Percentiles rank a stretch among this genome's conserved stretches.
These are phyloP conservation scores for Mycosphaerelloides madeirae DNA, from an alignment of 2,329 filamentous ascomycete genomes.

Conservation along the genomic window DNA sequence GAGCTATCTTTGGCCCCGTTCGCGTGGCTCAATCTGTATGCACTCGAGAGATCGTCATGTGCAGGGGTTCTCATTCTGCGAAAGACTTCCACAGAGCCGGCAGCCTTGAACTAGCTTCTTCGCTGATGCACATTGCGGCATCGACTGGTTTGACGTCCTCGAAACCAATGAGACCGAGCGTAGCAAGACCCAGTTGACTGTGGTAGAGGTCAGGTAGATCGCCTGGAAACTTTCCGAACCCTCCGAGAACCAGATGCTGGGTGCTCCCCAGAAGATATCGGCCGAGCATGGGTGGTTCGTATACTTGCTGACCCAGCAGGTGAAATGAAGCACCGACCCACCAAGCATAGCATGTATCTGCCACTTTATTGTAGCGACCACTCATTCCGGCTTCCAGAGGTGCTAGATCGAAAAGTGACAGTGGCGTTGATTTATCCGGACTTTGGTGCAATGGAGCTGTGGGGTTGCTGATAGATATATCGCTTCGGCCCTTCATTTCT, in stretches of 20 bases:
- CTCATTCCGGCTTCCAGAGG: conserved; percentile 64
- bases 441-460: conserved; percentile 19
- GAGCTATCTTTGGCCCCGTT: no score
- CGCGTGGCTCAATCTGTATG: no score
- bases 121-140: conserved; percentile 68
- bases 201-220: conserved; percentile 69
- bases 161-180: conserved; percentile 60
- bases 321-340: conserved; percentile 69
- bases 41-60: no score
- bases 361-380: conserved; percentile 82
- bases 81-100: conserved; percentile 22
- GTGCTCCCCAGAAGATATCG: conserved; percentile 79
- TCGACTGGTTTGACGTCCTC: conserved; percentile 72
- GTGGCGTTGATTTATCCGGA: conserved; percentile 20
- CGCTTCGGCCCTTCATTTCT: not conserved
- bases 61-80: no score
- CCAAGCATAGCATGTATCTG: conserved; percentile 94
- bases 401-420: conserved; percentile 7
- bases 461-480: not conserved
- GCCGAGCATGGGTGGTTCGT: conserved; percentile 33
- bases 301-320: conserved; percentile 17
- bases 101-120: conserved; percentile 41
- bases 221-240: conserved; percentile 44
- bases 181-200: conserved; percentile 79
- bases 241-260: conserved; percentile 67